Percentiles rank a stretch among this genome's conserved stretches.
Conservation (phyloP, 805 yeast genomes). For the Jamesozyma gamospora region DNA sequence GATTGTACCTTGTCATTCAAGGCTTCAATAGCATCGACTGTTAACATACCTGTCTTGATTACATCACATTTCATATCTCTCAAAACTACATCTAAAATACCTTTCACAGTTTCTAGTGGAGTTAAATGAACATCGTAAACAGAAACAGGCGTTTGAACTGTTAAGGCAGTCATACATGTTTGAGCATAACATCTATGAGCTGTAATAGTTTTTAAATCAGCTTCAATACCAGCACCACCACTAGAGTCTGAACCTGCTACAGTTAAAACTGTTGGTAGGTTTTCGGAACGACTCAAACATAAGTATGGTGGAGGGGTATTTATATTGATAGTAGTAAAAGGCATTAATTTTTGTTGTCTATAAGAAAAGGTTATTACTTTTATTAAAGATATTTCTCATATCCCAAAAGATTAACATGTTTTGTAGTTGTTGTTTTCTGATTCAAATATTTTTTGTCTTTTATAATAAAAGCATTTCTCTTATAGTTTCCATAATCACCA, state of each 20-base stretch:
- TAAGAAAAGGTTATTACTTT: too few species aligned
- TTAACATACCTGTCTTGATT: constrained; percentile 74
- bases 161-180: constrained; percentile 69
- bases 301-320: constrained; percentile 28
- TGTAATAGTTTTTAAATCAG: constrained; percentile 71
- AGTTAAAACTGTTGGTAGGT: constrained; percentile 34
- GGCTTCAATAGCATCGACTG: constrained; percentile 42
- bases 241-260: constrained; percentile 75
- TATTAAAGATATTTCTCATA: not conserved
- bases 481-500: too few species aligned
- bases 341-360: constrained; percentile 6
- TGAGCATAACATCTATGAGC: constrained; percentile 68
- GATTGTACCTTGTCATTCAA: constrained; percentile 32
- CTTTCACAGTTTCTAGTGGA: constrained; percentile 34
- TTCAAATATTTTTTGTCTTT: too few species aligned
- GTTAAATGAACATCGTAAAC: constrained; percentile 36
- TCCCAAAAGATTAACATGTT: not conserved
- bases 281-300: constrained; percentile 18
- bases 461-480: too few species aligned
- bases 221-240: constrained; percentile 91
- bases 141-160: constrained; percentile 58
- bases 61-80: constrained; percentile 54
- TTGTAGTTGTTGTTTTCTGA: not conserved
- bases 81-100: constrained; percentile 44
- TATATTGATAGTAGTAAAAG: constrained; percentile 11